Conservation (phyloP, 768 basidiomycete genomes). For the Tephrocybe rancida region DNA sequence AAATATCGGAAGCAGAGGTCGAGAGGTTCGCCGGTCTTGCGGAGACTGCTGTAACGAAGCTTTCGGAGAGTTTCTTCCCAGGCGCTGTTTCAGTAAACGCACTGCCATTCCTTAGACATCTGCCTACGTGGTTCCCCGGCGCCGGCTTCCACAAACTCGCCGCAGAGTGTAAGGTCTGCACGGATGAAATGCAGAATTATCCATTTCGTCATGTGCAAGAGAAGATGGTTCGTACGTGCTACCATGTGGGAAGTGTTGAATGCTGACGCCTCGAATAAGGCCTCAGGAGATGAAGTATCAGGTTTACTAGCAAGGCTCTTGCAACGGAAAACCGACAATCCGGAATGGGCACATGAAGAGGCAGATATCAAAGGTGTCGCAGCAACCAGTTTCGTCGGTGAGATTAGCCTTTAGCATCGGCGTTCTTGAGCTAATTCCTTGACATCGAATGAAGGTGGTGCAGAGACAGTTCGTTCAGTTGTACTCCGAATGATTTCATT, state of each 20-base stretch:
- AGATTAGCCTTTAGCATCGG: not conserved
- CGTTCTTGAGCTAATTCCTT: not conserved
- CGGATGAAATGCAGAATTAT: slow-evolving; percentile 16
- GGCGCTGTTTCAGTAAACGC: slow-evolving; percentile 27
- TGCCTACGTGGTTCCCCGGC: slow-evolving; percentile 41
- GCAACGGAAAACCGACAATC: not conserved
- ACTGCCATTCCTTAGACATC: slow-evolving; percentile 31
- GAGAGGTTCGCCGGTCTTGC: slow-evolving; percentile 25
- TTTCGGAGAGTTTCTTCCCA: slow-evolving; percentile 17
- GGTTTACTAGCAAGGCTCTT: slow-evolving; percentile 14
- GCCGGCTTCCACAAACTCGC: slow-evolving; percentile 25
- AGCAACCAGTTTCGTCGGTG: slow-evolving; percentile 19
- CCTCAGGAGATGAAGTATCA: slow-evolving; percentile 2
- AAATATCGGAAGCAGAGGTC: slow-evolving; percentile 21
- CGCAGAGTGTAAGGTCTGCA: slow-evolving; percentile 5
- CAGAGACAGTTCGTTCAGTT: slow-evolving; percentile 15
- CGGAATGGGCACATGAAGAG: slow-evolving; percentile 1
- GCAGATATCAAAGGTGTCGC: slow-evolving; percentile 13
- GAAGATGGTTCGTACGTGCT: slow-evolving; percentile 10
- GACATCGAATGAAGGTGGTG: slow-evolving; percentile 2
- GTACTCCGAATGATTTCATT: not conserved
- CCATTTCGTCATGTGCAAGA: slow-evolving; percentile 17
- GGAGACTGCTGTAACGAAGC: slow-evolving; percentile 17
- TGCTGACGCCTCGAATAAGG: not conserved
- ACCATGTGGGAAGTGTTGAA: no score